Evolutionary conservation across 257 asterid species (phyloP).

Genomic region (Vinca minor): DNA sequence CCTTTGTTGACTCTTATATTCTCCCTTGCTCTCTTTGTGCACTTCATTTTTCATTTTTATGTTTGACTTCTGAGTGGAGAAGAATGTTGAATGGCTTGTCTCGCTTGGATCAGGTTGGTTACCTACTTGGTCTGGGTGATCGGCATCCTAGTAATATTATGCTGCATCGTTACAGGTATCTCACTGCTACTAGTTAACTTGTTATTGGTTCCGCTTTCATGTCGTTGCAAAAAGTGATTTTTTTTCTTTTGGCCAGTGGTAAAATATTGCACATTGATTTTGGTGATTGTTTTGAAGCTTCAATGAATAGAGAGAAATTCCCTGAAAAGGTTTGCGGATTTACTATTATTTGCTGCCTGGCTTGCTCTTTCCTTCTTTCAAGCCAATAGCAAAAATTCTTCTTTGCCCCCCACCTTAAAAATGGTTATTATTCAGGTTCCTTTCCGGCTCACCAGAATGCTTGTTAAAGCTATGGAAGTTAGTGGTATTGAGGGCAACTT

Average conservation of each 20-base stretch:
- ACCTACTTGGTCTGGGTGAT: constrained; percentile 96
- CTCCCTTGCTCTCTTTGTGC: not conserved
- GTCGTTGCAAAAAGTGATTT: constrained; percentile 12
- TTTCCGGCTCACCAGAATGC: constrained; percentile 98
- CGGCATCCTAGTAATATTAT: constrained; percentile 99
- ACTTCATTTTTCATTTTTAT: too few species aligned
- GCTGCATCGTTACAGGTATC: constrained; percentile 88
- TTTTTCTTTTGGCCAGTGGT: constrained; percentile 57
- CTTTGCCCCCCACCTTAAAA: not conserved
- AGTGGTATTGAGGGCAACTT: constrained; percentile 98
- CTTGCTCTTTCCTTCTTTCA: constrained; percentile 5
- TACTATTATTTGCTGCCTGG: not conserved
- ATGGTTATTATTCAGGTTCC: constrained; percentile 64
- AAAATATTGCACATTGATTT: constrained; percentile 95
- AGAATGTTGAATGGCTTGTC: constrained; percentile 9
- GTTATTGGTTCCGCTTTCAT: constrained; percentile 9
- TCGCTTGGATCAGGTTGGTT: constrained; percentile 79
- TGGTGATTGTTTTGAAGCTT: constrained; percentile 99
- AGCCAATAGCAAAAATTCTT: constrained; percentile 6
- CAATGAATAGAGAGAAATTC: constrained; percentile 96
- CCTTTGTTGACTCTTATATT: too few species aligned
- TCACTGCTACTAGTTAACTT: not conserved
- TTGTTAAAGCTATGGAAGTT: constrained; percentile 98
- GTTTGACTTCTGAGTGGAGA: not conserved
- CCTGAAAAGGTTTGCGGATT: constrained; percentile 75